Base-by-base conservation (phyloP, 352 stramenopile genomes). In the Hyaloperonospora brassicae region DNA sequence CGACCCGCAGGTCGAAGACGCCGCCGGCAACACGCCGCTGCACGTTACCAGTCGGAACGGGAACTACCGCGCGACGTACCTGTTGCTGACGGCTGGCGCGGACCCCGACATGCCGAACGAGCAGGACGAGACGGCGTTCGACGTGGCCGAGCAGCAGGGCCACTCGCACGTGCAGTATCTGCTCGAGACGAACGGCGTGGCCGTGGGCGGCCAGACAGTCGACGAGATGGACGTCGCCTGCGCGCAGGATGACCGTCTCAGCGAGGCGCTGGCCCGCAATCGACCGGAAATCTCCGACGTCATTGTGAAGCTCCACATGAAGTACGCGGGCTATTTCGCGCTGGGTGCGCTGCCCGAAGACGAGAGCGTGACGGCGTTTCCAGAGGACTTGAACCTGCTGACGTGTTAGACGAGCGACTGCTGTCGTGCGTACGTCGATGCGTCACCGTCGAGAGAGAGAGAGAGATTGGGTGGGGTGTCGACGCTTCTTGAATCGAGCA, bases 101-200 rank as follows among this genome's bases (percentile, higher is more conserved):
- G 84, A 93, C 50, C 77, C 83, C 24, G 78, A 91, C 53, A 89
- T 93, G 76, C 84, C 84, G 22, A 91, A 93, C 57, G 67, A 81
- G 22, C 66, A 70, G n/a, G 72, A 86, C 43, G 64, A 93, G 52
- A 90, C 84, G 48, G 75, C 84, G 10, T 88, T 90, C 48, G 84
- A 93, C 45, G 72, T 93, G 39, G 80, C 80, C 11, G 72, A 79
- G 42, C 61, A 60, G 27, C 72, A 81, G 31, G 78, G 81, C 38
- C 77, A 86, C 57, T 72, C 76, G 25, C 81, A 89, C 52, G 70
- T 91, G 40, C 70, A 83, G 50, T 88, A 91, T 51, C 53, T 91
- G 53, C 68, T 91, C 42, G 78, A 91, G 57, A 89, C 79, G 21
- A 89, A 86, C 57, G 79, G 79, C 52, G 79, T 79, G 65, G 76